Evolutionary conservation across 441 rosid genomes (phyloP).

Genomic region (Pelargonium australe): DNA sequence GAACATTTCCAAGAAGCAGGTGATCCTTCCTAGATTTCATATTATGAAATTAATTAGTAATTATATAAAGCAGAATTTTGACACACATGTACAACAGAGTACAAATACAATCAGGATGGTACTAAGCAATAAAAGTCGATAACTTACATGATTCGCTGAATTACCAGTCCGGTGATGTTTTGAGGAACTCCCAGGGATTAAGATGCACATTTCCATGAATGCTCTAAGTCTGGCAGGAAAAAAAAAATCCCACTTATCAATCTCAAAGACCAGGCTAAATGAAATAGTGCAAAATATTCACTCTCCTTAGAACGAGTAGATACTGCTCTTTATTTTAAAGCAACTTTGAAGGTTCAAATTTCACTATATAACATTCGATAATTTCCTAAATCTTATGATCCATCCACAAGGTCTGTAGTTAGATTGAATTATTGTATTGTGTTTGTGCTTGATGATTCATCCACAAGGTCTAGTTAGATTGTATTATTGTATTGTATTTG

Average conservation of each 20-base stretch:
- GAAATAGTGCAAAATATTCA: conserved; percentile 11
- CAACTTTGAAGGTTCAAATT: background rate
- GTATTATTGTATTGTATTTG: too few relatives aligned
- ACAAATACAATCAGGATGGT: background rate
- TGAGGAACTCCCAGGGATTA: conserved; percentile 66
- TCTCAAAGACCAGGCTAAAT: conserved; percentile 4
- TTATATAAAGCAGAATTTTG: background rate
- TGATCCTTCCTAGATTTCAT: conserved; percentile 55
- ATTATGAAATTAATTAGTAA: conserved; percentile 13
- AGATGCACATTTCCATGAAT: conserved; percentile 88
- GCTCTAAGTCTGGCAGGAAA: conserved; percentile 65
- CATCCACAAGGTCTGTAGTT: too few relatives aligned
- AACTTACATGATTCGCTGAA: conserved; percentile 47
- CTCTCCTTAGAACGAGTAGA: conserved; percentile 6
- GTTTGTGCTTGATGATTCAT: background rate
- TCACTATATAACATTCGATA: background rate
- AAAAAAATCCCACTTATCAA: conserved; percentile 11
- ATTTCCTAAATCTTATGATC: too few relatives aligned
- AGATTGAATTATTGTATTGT: background rate
- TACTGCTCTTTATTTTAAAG: conserved; percentile 7
- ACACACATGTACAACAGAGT: background rate
- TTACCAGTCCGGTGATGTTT: conserved; percentile 33
- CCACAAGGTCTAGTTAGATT: too few relatives aligned
- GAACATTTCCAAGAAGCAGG: conserved; percentile 98
- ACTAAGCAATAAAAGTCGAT: conserved; percentile 14